A percentile compares a stretch with the other conserved stretches of the same genome.
Evolutionary conservation across 768 basidiomycete species (phyloP).

Genomic region (Boletus coccyginus): DNA sequence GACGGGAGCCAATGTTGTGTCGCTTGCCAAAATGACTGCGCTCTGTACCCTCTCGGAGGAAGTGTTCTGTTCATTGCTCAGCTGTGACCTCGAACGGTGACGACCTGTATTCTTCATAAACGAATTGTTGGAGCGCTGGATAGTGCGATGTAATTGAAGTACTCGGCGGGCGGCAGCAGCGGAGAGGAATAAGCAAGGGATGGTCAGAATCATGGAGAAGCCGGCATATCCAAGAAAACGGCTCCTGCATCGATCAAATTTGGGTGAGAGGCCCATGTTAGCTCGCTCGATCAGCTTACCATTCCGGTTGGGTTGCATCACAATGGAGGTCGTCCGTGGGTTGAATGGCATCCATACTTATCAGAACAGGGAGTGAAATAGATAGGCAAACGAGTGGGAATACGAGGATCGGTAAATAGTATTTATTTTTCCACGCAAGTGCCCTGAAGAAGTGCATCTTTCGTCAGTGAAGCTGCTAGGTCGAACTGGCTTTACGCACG

Average conservation of each 20-base stretch:
- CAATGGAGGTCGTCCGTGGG: constrained; percentile 56
- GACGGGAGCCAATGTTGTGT: constrained; percentile 15
- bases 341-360: constrained; percentile 43
- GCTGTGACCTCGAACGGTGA: neutral
- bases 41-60: constrained; percentile 12
- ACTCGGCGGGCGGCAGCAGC: constrained; percentile 14
- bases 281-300: constrained; percentile 38
- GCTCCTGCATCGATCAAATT: constrained; percentile 41
- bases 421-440: constrained; percentile 48
- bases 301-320: constrained; percentile 55
- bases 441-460: constrained; percentile 30
- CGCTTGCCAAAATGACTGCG: constrained; percentile 17
- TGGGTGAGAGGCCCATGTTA: neutral
- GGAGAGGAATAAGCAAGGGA: constrained; percentile 54
- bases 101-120: neutral
- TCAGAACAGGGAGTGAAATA: constrained; percentile 41
- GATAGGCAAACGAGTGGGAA: constrained; percentile 48
- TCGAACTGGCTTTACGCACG: constrained; percentile 11
- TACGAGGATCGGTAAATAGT: constrained; percentile 42
- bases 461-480: neutral
- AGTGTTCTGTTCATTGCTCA: neutral
- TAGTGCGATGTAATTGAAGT: constrained; percentile 21
- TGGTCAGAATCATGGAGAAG: constrained; percentile 44
- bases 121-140: constrained; percentile 8
- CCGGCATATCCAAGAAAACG: constrained; percentile 66